Evolutionary conservation across 208 protist genomes (phyloP).

Genomic region (Leishmania tropica): DNA sequence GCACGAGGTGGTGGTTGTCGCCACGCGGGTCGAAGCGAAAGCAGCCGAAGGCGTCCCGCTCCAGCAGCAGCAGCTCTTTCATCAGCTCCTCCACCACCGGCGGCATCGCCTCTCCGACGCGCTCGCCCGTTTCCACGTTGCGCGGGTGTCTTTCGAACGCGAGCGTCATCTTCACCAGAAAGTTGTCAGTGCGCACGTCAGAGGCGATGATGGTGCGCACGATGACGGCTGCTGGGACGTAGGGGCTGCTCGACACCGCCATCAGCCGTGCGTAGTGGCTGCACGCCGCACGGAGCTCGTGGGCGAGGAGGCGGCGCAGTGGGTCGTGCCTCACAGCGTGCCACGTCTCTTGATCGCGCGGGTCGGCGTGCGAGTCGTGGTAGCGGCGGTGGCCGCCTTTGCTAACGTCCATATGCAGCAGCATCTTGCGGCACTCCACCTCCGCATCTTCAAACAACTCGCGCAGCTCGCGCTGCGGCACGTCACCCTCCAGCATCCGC

Average conservation of each 20-base stretch:
- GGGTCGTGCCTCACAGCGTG: constrained; percentile 55
- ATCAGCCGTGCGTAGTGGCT: constrained; percentile 71
- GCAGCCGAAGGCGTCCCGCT: constrained; percentile 80
- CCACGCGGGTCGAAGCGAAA: constrained; percentile 82
- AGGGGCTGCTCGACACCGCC: constrained; percentile 51
- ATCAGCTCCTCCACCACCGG: constrained; percentile 53
- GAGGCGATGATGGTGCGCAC: constrained; percentile 73
- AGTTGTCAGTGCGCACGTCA: constrained; percentile 66
- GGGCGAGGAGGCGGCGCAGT: constrained; percentile 62
- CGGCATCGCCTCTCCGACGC: constrained; percentile 29
- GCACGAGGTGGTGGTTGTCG: constrained; percentile 72
- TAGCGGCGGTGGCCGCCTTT: not conserved
- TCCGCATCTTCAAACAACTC: constrained; percentile 79
- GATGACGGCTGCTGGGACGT: constrained; percentile 44
- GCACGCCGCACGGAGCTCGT: constrained; percentile 74
- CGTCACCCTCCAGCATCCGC: constrained; percentile 64
- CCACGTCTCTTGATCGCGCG: constrained; percentile 31
- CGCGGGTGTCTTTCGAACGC: constrained; percentile 53
- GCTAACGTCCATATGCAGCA: constrained; percentile 44
- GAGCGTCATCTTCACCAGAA: constrained; percentile 52
- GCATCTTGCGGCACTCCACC: constrained; percentile 52
- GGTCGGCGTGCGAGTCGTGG: constrained; percentile 4
- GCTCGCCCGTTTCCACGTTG: constrained; percentile 51
- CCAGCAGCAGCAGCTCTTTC: constrained; percentile 77
- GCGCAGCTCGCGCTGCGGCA: constrained; percentile 77